These are phyloP conservation scores for Tetracladium setigerum DNA, from an alignment of 495 filamentous ascomycete genomes.

Conservation along the genomic window DNA sequence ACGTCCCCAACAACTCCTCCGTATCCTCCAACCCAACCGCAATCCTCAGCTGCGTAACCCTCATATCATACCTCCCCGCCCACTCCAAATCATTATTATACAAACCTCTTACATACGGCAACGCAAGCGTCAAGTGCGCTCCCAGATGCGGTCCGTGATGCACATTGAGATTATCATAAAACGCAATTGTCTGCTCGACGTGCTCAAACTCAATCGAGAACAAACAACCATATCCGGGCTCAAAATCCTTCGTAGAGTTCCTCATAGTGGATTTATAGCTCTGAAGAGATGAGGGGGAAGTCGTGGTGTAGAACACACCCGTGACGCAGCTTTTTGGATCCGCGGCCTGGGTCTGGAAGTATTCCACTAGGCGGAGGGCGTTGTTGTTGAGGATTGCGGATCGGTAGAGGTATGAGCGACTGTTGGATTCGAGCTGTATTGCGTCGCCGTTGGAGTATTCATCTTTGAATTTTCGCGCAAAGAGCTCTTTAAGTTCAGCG, in stretches of 20 bases:
- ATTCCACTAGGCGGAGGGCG: conserved; percentile 28
- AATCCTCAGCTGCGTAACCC: conserved; percentile 29
- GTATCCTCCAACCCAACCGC: conserved; percentile 33
- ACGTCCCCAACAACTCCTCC: conserved; percentile 23
- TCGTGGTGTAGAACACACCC: conserved; percentile 33
- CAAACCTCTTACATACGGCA: conserved; percentile 32
- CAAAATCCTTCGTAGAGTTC: conserved; percentile 23
- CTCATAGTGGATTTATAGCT: conserved; percentile 33
- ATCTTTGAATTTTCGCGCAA: conserved; percentile 27
- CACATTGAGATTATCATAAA: conserved; percentile 34
- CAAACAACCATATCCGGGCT: conserved; percentile 29
- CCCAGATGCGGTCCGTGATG: conserved; percentile 40
- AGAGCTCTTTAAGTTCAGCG: conserved; percentile 21
- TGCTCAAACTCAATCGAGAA: conserved; percentile 35
- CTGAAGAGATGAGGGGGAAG: conserved; percentile 14
- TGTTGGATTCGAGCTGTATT: conserved; percentile 31
- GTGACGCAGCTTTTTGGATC: conserved; percentile 23
- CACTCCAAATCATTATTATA: conserved; percentile 23
- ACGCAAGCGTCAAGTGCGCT: conserved; percentile 34
- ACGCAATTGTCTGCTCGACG: conserved; percentile 23
- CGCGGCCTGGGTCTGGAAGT: conserved; percentile 19
- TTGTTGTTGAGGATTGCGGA: conserved; percentile 35
- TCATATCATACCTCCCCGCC: conserved; percentile 22
- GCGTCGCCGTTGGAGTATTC: conserved; percentile 35
- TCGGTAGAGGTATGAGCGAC: conserved; percentile 31